Evolutionary conservation across 192 early-diverging fungal genomes (phyloP), one percentile per base, ranked within the genome.

Genomic region (Pilaira anomala): DNA sequence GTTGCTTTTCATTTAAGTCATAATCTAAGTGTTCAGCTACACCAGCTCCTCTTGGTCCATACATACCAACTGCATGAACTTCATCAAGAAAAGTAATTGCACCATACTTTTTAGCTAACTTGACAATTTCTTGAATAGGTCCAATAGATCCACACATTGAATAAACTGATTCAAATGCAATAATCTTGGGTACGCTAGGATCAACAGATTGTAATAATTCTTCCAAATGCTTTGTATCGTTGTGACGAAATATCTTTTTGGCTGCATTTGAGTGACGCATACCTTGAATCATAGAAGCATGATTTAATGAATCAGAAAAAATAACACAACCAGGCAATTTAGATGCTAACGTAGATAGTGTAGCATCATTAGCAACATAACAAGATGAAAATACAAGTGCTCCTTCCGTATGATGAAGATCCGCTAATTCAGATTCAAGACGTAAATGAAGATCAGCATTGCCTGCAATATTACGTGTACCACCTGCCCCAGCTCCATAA

Each of bases 41-140:
- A 63, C 95, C 95, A 26, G 88, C 94, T 59, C 94, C 95, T 58
- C 88, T 87, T 16, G 87, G 81, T 8, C 95, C 95, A 71, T 98
- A 98, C 94, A 98, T 96, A 62, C 95, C 95, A n/a, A 98, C 95
- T n/a, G 95, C 94, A 64, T 98, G 95, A 29, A 98, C 95, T 74
- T 98, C 94, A 67, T 98, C 95, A 44, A 96, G 76, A 81, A 95
- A 98, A 25, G 95, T 98, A 65, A 98, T 90, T 48, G 95, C 95
- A 50, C 92, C 92, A 77, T 98, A 98, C 79, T 95, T 94, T 42
- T 88, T 89, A 55, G 95, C 94, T 40, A 98, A 75, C 39, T 83
- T 80, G 64, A 86, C 89, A 66, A 98, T 96, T 50, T 92, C 88
- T 45, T 91, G 85, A 67, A 96, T 96, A 62, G 89, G 92, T 14